A percentile compares a stretch with the other conserved stretches of the same genome.
Conservation (phyloP, 192 early-diverging fungal species). For the Rhizophagus prolifer region DNA sequence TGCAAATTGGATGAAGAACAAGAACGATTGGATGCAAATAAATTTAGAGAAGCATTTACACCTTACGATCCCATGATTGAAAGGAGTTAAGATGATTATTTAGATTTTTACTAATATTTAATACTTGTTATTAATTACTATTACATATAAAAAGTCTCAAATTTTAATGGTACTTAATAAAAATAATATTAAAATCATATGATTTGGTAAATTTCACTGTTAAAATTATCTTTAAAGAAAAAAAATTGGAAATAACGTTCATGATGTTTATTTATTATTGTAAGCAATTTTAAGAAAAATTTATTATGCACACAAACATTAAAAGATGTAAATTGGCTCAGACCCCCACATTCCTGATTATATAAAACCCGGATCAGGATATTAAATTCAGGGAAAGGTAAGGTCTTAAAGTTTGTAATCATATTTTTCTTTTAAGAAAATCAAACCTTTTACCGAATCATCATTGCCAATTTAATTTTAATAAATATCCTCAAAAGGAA, state of each 20-base stretch:
- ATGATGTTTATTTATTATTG: too few species aligned
- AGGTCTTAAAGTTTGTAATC: background rate
- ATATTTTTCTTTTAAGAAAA: background rate
- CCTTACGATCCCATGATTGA: slow-evolving; percentile 1
- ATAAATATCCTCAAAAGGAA: background rate
- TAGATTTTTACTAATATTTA: too few species aligned
- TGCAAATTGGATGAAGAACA: slow-evolving; percentile 41
- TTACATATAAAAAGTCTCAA: too few species aligned
- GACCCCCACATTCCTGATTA: background rate
- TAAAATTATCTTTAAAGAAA: too few species aligned
- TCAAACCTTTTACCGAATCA: background rate
- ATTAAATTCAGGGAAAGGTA: background rate
- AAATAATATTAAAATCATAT: too few species aligned
- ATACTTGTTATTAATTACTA: too few species aligned
- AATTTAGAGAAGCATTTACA: slow-evolving; percentile 11
- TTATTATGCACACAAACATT: background rate
- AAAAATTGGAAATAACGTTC: too few species aligned
- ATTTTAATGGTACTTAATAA: too few species aligned
- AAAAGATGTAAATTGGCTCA: background rate
- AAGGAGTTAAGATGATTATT: background rate
- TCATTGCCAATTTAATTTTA: background rate
- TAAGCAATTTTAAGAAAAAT: too few species aligned
- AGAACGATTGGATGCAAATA: slow-evolving; percentile 9
- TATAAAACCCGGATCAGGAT: background rate
- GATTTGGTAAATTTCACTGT: too few species aligned